A percentile compares a stretch with the other conserved stretches of the same genome.
Conservation (phyloP, 306 rosid species). For the Alnus rubra region DNA sequence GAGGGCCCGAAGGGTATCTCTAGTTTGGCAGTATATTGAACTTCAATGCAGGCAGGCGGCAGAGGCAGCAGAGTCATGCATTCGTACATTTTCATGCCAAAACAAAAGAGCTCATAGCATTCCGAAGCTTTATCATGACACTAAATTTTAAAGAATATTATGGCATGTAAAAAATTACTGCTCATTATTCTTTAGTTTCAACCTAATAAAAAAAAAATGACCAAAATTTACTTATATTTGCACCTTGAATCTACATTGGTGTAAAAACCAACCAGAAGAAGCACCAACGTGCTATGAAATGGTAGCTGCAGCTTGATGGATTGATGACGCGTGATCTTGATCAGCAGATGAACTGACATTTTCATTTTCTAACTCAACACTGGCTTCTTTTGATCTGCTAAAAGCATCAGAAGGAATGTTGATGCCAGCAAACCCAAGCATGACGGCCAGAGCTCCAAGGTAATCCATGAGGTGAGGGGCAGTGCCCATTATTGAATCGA, state of each 20-base stretch:
- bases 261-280: conserved; percentile 14
- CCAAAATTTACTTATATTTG: not conserved
- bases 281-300: conserved; percentile 24
- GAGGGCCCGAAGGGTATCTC: too few species aligned
- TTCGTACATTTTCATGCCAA: too few species aligned
- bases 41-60: too few species aligned
- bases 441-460: conserved; percentile 78
- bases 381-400: conserved; percentile 38
- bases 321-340: conserved; percentile 30
- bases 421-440: conserved; percentile 86
- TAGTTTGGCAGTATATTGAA: too few species aligned
- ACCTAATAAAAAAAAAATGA: too few species aligned
- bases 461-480: conserved; percentile 77
- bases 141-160: too few species aligned
- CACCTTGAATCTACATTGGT: not conserved
- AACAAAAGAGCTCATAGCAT: too few species aligned
- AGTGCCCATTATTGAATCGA: conserved; percentile 71
- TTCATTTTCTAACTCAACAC: conserved; percentile 51
- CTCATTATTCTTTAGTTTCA: not conserved
- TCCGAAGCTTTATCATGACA: too few species aligned
- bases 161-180: not conserved
- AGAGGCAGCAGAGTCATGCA: too few species aligned
- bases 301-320: conserved; percentile 29
- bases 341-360: conserved; percentile 5
- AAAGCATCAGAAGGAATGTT: conserved; percentile 67